Evolutionary conservation across 129 eudicot genomes (phyloP).

Genomic region (Centaurea solstitialis): DNA sequence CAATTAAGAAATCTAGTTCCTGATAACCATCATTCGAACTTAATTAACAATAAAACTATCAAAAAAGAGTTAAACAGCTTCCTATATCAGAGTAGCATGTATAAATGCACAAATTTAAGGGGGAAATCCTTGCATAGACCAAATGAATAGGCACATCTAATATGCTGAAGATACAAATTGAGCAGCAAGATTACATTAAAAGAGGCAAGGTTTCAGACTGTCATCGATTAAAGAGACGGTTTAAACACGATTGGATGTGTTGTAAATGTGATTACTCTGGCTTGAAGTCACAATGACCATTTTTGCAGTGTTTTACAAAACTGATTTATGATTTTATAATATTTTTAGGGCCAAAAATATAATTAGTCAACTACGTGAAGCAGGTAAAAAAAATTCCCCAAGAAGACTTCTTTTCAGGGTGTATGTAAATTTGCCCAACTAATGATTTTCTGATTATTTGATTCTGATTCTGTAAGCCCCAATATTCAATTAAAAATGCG

Average conservation of each 20-base stretch:
- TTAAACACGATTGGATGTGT: background rate
- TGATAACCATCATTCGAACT: slow-evolving; percentile 46
- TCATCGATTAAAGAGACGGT: background rate
- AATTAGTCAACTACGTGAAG: background rate
- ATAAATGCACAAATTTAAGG: slow-evolving; percentile 10
- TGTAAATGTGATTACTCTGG: background rate
- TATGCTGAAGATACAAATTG: background rate
- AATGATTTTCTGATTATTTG: background rate
- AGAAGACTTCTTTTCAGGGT: background rate
- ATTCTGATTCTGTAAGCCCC: background rate
- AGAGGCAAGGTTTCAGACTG: background rate
- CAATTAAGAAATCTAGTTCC: slow-evolving; percentile 93
- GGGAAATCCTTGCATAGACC: background rate
- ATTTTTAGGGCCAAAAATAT: background rate
- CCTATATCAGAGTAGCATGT: slow-evolving; percentile 11
- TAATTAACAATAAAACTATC: slow-evolving; percentile 21
- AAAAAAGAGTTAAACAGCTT: background rate
- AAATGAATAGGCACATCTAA: background rate
- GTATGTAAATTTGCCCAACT: background rate
- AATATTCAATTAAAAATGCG: background rate
- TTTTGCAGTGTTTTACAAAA: background rate
- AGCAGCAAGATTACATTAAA: background rate
- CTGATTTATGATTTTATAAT: no score
- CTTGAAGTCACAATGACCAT: background rate
- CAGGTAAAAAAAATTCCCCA: background rate